Percentiles rank a stretch among this genome's conserved stretches.
phyloP scores from a whole-genome alignment of 1,284 basidiomycete genomes.

The Salmacisia buchloeana region DNA sequence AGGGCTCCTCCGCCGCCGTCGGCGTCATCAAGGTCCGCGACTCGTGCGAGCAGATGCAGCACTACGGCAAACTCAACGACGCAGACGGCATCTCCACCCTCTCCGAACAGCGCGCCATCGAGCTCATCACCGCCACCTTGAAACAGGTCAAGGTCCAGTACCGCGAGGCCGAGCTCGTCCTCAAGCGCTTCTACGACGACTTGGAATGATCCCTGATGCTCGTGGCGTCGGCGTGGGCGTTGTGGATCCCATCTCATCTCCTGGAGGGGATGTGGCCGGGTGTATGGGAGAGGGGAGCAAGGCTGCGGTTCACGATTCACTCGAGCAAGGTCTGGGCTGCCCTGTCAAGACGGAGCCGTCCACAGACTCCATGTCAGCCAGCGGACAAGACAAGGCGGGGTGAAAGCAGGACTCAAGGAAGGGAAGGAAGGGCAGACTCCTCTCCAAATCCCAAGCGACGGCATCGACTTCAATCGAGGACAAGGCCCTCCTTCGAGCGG shows the following conservation, averaged over 20 bases:
- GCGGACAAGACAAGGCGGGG: no score
- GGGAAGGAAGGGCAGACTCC: no score
- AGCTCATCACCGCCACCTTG: slow-evolving; percentile 28
- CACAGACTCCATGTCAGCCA: no score
- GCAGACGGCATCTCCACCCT: slow-evolving; percentile 37
- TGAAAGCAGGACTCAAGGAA: no score
- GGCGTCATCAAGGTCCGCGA: slow-evolving; percentile 73
- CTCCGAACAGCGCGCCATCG: slow-evolving; percentile 26
- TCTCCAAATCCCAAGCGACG: no score
- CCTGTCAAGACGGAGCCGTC: no score
- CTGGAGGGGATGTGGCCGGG: no score
- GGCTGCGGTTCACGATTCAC: background rate
- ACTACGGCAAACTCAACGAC: slow-evolving; percentile 61
- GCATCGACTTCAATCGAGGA: no score
- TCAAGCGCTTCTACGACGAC: slow-evolving; percentile 51
- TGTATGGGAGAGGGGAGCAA: background rate
- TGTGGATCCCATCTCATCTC: no score
- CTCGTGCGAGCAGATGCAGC: slow-evolving; percentile 81
- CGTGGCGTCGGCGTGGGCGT: no score
- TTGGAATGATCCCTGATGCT: slow-evolving; percentile 16
- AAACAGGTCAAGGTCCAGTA: slow-evolving; percentile 38
- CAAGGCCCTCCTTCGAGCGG: no score
- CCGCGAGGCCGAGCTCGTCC: slow-evolving; percentile 42
- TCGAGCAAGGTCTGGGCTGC: background rate
- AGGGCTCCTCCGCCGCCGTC: slow-evolving; percentile 85